These are phyloP conservation scores for Penicillium flavigenum DNA, from an alignment of 495 filamentous ascomycete species.

Conservation along the genomic window DNA sequence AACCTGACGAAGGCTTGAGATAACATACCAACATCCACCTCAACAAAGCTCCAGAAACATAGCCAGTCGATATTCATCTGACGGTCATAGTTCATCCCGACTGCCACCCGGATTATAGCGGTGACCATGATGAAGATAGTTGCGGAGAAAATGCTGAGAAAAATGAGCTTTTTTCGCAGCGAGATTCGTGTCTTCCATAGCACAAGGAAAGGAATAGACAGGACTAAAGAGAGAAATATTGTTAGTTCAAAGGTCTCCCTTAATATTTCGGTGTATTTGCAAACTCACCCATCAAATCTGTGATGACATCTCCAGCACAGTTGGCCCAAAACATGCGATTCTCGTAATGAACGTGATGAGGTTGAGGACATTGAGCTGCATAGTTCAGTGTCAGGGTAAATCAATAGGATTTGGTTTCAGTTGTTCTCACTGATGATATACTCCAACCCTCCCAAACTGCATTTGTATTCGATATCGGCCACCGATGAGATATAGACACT, in stretches of 20 bases:
- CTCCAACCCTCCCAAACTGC: constrained; percentile 17
- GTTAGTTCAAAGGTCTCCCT: neutral
- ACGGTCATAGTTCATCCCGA: constrained; percentile 16
- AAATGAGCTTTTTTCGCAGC: constrained; percentile 20
- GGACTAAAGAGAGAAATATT: neutral
- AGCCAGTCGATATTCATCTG: constrained; percentile 27
- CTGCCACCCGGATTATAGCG: constrained; percentile 25
- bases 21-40: constrained; percentile 23
- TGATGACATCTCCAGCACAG: constrained; percentile 20
- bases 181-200: constrained; percentile 27
- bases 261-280: neutral
- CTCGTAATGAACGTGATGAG: constrained; percentile 18
- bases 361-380: constrained; percentile 18
- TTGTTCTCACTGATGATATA: constrained; percentile 17
- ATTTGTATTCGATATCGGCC: constrained; percentile 24
- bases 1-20: neutral
- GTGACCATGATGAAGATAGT: constrained; percentile 26
- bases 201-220: constrained; percentile 16
- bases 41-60: constrained; percentile 32
- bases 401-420: neutral
- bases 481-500: constrained; percentile 19
- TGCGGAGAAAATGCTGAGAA: constrained; percentile 27
- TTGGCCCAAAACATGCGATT: constrained; percentile 23
- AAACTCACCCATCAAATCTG: constrained; percentile 24
- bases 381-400: neutral